These are phyloP conservation scores for sorghum (Sorghum bicolor) DNA, from an alignment of 176 grass and related monocot species.

Conservation along the genomic window DNA sequence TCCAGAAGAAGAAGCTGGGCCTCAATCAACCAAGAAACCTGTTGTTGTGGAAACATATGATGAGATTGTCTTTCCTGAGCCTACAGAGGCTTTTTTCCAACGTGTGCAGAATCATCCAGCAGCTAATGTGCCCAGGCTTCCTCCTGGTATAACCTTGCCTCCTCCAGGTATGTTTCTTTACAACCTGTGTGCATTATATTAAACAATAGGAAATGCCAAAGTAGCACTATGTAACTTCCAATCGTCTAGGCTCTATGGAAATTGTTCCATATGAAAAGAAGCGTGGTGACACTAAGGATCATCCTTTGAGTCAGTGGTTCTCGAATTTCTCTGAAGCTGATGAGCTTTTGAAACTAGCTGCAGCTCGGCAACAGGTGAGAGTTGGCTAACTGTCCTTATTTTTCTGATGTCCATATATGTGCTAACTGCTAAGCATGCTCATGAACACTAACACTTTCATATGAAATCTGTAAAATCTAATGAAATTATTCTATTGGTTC, in stretches of 20 bases:
- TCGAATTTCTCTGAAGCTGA: conserved; percentile 95
- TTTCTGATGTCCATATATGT: neutral
- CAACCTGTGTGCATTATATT: neutral
- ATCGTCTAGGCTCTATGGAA: conserved; percentile 46
- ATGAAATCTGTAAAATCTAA: neutral
- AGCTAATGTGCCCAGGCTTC: conserved; percentile 83
- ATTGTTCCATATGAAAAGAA: conserved; percentile 65
- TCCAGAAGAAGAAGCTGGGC: conserved; percentile 71
- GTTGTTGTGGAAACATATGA: conserved; percentile 86
- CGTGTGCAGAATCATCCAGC: conserved; percentile 91
- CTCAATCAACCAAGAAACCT: conserved; percentile 78
- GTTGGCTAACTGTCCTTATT: neutral
- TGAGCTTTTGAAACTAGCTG: conserved; percentile 87
- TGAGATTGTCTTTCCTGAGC: conserved; percentile 83
- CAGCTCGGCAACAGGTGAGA: conserved; percentile 85
- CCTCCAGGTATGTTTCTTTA: conserved; percentile 49
- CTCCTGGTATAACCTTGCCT: conserved; percentile 72
- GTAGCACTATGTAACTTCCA: neutral
- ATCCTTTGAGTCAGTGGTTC: conserved; percentile 80
- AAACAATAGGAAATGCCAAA: neutral
- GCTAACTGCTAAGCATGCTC: neutral
- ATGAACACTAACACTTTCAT: neutral
- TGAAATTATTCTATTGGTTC: neutral
- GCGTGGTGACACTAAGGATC: conserved; percentile 81
- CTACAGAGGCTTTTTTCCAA: conserved; percentile 70